Conservation (phyloP, 176 grass and related monocot genomes). For the Typha latifolia region DNA sequence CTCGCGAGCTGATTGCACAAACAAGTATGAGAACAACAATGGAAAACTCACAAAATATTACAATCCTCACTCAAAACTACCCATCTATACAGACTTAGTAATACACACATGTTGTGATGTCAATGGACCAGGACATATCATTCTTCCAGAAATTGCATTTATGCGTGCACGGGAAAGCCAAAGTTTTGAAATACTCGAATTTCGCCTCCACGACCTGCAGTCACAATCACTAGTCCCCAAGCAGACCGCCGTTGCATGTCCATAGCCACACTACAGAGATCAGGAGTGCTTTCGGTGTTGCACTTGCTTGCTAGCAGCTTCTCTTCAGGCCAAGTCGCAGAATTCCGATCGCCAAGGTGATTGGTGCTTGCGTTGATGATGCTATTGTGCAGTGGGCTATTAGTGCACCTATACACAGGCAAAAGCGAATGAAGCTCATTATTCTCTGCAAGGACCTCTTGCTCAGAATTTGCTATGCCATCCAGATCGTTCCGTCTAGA, state of each 20-base stretch:
- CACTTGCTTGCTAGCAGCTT: conserved; percentile 36
- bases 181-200: conserved; percentile 94
- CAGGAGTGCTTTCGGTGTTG: conserved; percentile 33
- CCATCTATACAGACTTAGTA: background rate
- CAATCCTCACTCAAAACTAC: background rate
- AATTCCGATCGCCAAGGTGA: background rate
- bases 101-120: too few species aligned
- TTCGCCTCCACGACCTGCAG: conserved; percentile 56
- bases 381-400: conserved; percentile 15
- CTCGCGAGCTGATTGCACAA: background rate
- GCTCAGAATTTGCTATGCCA: conserved; percentile 20
- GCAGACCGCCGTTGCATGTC: conserved; percentile 46
- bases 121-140: conserved; percentile 5
- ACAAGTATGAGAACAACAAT: background rate
- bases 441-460: conserved; percentile 20
- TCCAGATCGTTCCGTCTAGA: conserved; percentile 41
- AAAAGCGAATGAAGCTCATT: conserved; percentile 17
- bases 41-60: background rate
- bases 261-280: conserved; percentile 42
- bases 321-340: conserved; percentile 37
- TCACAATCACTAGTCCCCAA: conserved; percentile 93
- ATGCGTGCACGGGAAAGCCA: conserved; percentile 81
- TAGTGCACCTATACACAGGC: conserved; percentile 20
- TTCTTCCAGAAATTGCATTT: conserved; percentile 22
- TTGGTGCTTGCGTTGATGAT: conserved; percentile 14